Base-by-base conservation (phyloP, 228 moss, liverwort and hornwort species). In the Sphagnum magellanicum region DNA sequence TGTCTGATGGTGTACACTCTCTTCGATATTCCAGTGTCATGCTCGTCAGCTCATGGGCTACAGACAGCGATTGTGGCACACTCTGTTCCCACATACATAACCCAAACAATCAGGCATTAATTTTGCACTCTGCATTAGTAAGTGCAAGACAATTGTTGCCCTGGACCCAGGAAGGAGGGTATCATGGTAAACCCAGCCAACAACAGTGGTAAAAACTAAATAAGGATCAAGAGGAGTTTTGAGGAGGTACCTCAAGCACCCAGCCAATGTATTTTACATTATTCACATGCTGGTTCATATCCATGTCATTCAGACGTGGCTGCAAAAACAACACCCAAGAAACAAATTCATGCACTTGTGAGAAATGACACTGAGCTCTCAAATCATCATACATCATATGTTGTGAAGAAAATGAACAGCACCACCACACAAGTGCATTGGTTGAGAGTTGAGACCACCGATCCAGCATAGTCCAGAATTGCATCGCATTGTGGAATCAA, bases 261-360 rank as follows among this genome's bases (percentile, higher is more conserved):
- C 94, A 95, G 75, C 92, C 92, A 50, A 95, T 90, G 80, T 95
- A 92, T 63, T 92, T 95, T 48, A 95, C 95, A 58, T 95, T 95
- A 79, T 95, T 95, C 16, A 95, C 95, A 49, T 92, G 95, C 74
- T 87, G 95, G 70, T 95, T 95, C 94, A 95, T 95, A 50, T 95
- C 90, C 88, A 95, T 90, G 50, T 95, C 92, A 60, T 90, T 85
- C 10, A 91, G 65, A 0, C 94, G 86, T 15, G 94, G 92, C 92
- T 95, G 85, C 76, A 83, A n/a, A 71, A 32, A 32, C 32, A 32
- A 32, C 32, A 32, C 32, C 32, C 9, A 32, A 48, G 5, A 60
- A 16, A 60, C 14, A 14, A 16, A 6, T 16, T 6, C 14, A 14
- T 0, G 60, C 14, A 16, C 16, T 14, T 5, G 6, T 14, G 60